These are phyloP conservation scores for Aspergillus saccharolyticus DNA, from an alignment of 495 filamentous ascomycete species.

Conservation along the genomic window DNA sequence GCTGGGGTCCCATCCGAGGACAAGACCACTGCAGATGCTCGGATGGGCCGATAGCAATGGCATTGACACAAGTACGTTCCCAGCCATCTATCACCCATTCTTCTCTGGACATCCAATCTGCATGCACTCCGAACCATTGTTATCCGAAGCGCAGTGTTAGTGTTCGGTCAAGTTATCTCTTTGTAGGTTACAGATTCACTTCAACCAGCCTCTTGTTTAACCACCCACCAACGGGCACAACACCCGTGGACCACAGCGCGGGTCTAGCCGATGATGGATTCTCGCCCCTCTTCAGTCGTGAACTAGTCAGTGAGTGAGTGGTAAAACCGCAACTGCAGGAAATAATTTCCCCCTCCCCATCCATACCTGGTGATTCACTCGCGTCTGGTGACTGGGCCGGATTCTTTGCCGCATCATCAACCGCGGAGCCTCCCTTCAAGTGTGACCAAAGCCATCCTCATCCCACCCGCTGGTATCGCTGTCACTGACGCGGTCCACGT, in stretches of 20 bases:
- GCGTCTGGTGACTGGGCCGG: background rate
- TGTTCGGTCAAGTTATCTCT: background rate
- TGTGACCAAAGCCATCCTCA: background rate
- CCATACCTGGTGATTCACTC: background rate
- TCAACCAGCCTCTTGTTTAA: background rate
- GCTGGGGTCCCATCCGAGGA: background rate
- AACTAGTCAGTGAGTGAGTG: no score
- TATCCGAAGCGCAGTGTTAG: background rate
- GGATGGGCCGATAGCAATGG: background rate
- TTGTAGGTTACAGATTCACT: background rate
- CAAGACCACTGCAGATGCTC: background rate
- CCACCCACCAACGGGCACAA: background rate
- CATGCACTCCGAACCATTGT: background rate
- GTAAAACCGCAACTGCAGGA: background rate
- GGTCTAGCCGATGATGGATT: background rate
- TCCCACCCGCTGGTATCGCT: background rate
- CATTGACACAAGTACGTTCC: background rate
- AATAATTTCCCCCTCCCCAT: background rate
- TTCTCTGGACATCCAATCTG: background rate
- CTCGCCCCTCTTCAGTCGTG: background rate
- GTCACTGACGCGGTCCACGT: slow-evolving; percentile 1
- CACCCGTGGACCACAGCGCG: background rate
- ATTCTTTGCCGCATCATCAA: background rate
- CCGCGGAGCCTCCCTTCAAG: background rate
- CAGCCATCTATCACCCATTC: background rate